phyloP scores from a whole-genome alignment of 1,284 basidiomycete genomes.

The Ceratobasidium sp. region DNA sequence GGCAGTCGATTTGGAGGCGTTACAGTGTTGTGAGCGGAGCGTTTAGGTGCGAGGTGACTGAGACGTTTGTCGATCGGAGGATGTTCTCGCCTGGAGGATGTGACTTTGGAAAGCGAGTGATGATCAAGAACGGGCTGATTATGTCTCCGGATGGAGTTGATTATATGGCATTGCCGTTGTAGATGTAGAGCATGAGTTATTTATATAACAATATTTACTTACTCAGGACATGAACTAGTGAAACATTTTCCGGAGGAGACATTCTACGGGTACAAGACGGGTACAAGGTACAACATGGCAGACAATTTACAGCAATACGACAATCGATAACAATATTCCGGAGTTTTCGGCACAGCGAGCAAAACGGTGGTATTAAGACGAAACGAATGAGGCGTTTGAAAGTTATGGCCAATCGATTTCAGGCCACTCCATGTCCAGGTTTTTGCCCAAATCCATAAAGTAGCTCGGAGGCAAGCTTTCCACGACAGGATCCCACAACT shows the following conservation, averaged over 20 bases:
- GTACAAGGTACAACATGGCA: not conserved
- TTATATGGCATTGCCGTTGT: constrained; percentile 17
- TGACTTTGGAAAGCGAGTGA: constrained; percentile 21
- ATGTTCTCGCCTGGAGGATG: constrained; percentile 21
- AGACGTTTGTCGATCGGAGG: constrained; percentile 29
- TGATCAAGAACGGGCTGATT: constrained; percentile 25
- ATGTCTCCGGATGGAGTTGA: constrained; percentile 27
- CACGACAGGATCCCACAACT: constrained; percentile 3
- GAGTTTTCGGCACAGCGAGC: not conserved
- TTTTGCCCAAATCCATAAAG: constrained; percentile 7
- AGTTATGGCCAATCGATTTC: constrained; percentile 9
- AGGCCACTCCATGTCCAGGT: constrained; percentile 4
- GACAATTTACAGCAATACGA: not conserved
- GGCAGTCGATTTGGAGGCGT: constrained; percentile 25
- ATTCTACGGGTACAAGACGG: no score
- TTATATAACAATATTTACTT: constrained; percentile 7
- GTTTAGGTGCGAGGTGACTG: constrained; percentile 28
- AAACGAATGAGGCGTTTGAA: not conserved
- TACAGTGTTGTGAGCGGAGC: constrained; percentile 32
- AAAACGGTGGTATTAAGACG: not conserved
- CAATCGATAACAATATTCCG: not conserved
- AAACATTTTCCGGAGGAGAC: not conserved
- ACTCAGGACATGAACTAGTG: not conserved
- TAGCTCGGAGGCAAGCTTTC: constrained; percentile 7
- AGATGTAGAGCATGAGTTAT: constrained; percentile 4